Conservation (phyloP, 1,284 basidiomycete genomes). For the Cutaneotrichosporon cutaneum region DNA sequence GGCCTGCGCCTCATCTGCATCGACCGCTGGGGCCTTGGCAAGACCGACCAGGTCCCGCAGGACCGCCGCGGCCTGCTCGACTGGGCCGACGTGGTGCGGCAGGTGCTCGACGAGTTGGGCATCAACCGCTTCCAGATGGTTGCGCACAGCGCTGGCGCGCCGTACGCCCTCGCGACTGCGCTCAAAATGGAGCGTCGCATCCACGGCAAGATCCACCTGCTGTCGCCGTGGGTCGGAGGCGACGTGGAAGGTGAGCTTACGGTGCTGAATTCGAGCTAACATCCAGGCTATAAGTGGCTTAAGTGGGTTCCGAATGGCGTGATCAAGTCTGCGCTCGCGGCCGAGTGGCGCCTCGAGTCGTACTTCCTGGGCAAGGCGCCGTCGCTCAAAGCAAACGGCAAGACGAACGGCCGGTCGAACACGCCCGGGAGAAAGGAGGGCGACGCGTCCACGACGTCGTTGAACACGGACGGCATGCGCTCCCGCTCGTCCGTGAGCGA, state of each 20-base stretch:
- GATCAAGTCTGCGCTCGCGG: constrained; percentile 90
- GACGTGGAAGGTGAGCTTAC: constrained; percentile 69
- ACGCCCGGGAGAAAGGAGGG: background rate
- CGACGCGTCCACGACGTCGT: constrained; percentile 15
- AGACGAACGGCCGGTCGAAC: constrained; percentile 3
- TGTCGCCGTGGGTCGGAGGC: constrained; percentile 95
- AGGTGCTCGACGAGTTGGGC: constrained; percentile 76
- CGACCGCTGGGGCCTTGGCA: constrained; percentile 93
- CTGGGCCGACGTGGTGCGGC: constrained; percentile 86
- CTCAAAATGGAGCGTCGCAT: constrained; percentile 71
- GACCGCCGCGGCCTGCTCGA: constrained; percentile 74
- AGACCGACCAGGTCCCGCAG: constrained; percentile 68
- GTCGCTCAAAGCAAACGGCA: constrained; percentile 49
- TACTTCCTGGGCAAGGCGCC: constrained; percentile 97
- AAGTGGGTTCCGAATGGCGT: constrained; percentile 93
- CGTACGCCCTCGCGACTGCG: constrained; percentile 87
- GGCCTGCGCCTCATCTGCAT: constrained; percentile 88
- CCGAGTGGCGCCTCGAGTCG: constrained; percentile 93
- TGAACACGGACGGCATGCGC: constrained; percentile 14
- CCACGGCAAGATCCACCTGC: constrained; percentile 77
- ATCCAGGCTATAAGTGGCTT: constrained; percentile 84
- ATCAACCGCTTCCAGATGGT: constrained; percentile 82
- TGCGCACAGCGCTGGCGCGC: constrained; percentile 95
- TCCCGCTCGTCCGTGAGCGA: constrained; percentile 12
- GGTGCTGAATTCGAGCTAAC: background rate